These are phyloP conservation scores for Aspergillus sp. DNA, from an alignment of 2,329 filamentous ascomycete genomes.

Conservation along the genomic window DNA sequence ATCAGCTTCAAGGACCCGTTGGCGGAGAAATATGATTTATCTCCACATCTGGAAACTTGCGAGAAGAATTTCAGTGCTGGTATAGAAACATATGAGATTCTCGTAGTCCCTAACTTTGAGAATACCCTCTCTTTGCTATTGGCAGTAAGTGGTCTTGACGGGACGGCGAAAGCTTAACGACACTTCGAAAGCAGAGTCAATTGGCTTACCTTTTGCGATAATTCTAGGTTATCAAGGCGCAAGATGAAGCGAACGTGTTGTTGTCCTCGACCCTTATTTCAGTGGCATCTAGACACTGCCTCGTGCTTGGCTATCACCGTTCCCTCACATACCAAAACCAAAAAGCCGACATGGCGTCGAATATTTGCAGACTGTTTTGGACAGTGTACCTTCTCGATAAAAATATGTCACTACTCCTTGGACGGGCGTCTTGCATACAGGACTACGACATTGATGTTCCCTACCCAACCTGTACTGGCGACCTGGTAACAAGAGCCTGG, in stretches of 20 bases:
- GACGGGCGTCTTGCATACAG: background rate
- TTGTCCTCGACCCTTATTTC: constrained; percentile 19
- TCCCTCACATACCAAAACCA: constrained; percentile 14
- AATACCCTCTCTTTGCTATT: constrained; percentile 23
- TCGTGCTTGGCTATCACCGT: constrained; percentile 23
- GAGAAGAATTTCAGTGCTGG: constrained; percentile 17
- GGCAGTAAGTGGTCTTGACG: constrained; percentile 19
- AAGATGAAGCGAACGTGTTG: constrained; percentile 19
- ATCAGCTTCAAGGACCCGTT: constrained; percentile 12
- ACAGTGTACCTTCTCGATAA: constrained; percentile 4
- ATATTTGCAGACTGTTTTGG: constrained; percentile 5
- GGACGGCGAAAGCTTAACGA: background rate
- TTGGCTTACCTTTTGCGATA: background rate
- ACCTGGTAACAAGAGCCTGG: background rate
- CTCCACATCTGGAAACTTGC: constrained; percentile 7
- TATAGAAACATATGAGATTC: constrained; percentile 25
- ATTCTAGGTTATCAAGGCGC: constrained; percentile 19
- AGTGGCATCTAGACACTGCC: constrained; percentile 20
- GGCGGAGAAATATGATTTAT: constrained; percentile 16
- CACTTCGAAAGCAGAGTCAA: background rate
- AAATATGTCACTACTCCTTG: constrained; percentile 4
- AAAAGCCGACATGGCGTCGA: background rate
- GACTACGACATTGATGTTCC: constrained; percentile 2
- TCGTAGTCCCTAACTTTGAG: constrained; percentile 25
- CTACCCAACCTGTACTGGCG: background rate